Conservation (phyloP, 495 filamentous ascomycete genomes). For the Terfezia boudieri region DNA sequence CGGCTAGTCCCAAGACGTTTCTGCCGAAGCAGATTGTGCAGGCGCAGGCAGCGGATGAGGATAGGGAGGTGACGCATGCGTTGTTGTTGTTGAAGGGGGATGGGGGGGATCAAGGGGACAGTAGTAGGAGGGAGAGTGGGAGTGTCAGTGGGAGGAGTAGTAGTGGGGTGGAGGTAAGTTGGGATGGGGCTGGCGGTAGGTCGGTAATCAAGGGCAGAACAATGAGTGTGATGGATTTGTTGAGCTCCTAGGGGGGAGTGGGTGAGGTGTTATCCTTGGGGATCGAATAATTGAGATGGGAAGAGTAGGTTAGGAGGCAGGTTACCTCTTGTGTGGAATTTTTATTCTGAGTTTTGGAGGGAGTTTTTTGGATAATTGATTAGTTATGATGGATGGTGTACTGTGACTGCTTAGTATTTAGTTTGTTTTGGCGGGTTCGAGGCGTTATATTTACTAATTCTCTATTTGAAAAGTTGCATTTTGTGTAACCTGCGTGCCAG, state of each 20-base stretch:
- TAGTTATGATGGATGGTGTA: too few relatives aligned
- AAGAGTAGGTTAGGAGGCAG: too few relatives aligned
- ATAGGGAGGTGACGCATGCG: conserved; percentile 63
- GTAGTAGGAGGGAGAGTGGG: conserved; percentile 7
- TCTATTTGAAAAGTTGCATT: too few relatives aligned
- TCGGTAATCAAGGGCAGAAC: not conserved
- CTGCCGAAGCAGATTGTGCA: conserved; percentile 13
- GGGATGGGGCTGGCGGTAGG: conserved; percentile 19
- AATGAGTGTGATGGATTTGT: conserved; percentile 62
- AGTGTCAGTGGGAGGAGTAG: conserved; percentile 7
- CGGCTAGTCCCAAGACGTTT: too few relatives aligned
- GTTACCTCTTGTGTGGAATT: too few relatives aligned
- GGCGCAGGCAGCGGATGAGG: conserved; percentile 25
- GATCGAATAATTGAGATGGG: too few relatives aligned
- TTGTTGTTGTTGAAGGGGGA: conserved; percentile 61
- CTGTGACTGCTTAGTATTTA: too few relatives aligned
- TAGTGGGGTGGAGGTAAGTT: conserved; percentile 6
- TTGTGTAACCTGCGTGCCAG: too few relatives aligned
- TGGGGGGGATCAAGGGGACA: conserved; percentile 9
- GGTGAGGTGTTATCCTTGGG: conserved; percentile 1
- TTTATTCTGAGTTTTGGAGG: too few relatives aligned
- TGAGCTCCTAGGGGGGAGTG: conserved; percentile 32
- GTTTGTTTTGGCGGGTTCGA: too few relatives aligned
- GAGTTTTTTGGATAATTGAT: too few relatives aligned
- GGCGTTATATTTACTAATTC: too few relatives aligned